These are phyloP conservation scores for Paracorniculantispora psalliotae DNA, from an alignment of 2,329 filamentous ascomycete genomes.

Conservation along the genomic window DNA sequence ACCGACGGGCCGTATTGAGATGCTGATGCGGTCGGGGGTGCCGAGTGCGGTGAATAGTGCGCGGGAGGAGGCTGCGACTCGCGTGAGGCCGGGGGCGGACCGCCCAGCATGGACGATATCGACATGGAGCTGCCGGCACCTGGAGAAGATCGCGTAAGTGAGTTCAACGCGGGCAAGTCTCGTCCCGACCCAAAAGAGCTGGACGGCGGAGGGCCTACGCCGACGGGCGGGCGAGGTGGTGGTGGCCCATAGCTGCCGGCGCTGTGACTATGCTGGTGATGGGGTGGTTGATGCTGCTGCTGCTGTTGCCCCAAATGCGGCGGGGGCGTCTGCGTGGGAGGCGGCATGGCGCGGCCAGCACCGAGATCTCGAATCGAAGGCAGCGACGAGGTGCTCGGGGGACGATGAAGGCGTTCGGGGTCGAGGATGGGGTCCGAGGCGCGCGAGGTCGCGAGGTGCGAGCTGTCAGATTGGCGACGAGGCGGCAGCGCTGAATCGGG, in stretches of 20 bases:
- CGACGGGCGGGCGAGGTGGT: slow-evolving; percentile 39
- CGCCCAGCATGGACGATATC: slow-evolving; percentile 56
- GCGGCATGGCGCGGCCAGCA: slow-evolving; percentile 26
- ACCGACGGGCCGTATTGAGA: slow-evolving; percentile 43
- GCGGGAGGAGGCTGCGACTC: slow-evolving; percentile 36
- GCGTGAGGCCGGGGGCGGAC: slow-evolving; percentile 39
- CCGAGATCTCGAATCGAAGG: slow-evolving; percentile 29
- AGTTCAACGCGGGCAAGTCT: slow-evolving; percentile 47
- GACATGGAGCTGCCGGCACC: slow-evolving; percentile 53
- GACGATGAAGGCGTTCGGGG: slow-evolving; percentile 14
- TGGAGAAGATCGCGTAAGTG: slow-evolving; percentile 42
- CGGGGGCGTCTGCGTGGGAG: slow-evolving; percentile 40
- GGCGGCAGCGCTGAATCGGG: neutral
- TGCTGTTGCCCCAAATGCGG: slow-evolving; percentile 27
- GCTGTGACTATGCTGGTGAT: slow-evolving; percentile 22
- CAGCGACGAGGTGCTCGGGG: slow-evolving; percentile 38
- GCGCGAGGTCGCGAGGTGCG: slow-evolving; percentile 7
- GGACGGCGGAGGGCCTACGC: slow-evolving; percentile 37
- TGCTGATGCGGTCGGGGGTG: slow-evolving; percentile 35
- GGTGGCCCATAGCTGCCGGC: slow-evolving; percentile 39
- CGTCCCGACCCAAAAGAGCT: slow-evolving; percentile 45
- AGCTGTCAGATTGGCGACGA: slow-evolving; percentile 12
- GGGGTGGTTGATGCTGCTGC: slow-evolving; percentile 26
- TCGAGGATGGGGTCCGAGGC: slow-evolving; percentile 8
- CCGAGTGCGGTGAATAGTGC: slow-evolving; percentile 40